These are phyloP conservation scores for Pleurotus ostreatus DNA, from an alignment of 768 basidiomycete species.

Conservation along the genomic window DNA sequence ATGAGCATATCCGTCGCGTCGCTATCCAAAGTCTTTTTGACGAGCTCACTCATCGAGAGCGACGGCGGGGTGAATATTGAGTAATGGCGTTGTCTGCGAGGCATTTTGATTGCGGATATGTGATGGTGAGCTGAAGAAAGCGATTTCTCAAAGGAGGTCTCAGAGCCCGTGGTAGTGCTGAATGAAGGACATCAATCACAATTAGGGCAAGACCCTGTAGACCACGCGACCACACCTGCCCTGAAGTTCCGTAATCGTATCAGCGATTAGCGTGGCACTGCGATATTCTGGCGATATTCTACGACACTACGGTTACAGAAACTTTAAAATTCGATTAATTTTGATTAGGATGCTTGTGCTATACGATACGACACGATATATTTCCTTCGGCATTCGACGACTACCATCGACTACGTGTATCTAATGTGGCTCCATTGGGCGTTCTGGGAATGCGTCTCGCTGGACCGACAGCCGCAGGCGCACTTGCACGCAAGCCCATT, in stretches of 20 bases:
- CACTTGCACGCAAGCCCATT: background rate
- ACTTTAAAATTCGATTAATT: too few relatives aligned
- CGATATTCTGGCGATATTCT: too few relatives aligned
- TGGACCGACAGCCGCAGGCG: background rate
- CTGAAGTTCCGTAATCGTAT: conserved; percentile 5
- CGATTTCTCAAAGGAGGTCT: background rate
- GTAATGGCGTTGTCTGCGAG: conserved; percentile 45
- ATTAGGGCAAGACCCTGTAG: conserved; percentile 1
- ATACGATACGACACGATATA: too few relatives aligned
- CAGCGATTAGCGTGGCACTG: too few relatives aligned
- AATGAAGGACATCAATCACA: conserved; percentile 6
- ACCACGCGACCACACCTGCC: conserved; percentile 2
- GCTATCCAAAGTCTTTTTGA: conserved; percentile 74
- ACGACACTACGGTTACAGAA: too few relatives aligned
- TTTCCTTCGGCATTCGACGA: background rate
- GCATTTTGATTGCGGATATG: conserved; percentile 25
- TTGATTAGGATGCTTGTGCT: too few relatives aligned
- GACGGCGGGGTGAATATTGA: conserved; percentile 63
- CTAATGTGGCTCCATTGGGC: background rate
- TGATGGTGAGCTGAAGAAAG: background rate
- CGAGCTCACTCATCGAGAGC: conserved; percentile 73
- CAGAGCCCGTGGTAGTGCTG: background rate
- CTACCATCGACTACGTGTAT: background rate
- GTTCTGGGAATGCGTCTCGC: background rate
- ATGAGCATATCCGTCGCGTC: conserved; percentile 75